Conservation (phyloP, 2,329 filamentous ascomycete genomes). For the Fusarium lyarnte region DNA sequence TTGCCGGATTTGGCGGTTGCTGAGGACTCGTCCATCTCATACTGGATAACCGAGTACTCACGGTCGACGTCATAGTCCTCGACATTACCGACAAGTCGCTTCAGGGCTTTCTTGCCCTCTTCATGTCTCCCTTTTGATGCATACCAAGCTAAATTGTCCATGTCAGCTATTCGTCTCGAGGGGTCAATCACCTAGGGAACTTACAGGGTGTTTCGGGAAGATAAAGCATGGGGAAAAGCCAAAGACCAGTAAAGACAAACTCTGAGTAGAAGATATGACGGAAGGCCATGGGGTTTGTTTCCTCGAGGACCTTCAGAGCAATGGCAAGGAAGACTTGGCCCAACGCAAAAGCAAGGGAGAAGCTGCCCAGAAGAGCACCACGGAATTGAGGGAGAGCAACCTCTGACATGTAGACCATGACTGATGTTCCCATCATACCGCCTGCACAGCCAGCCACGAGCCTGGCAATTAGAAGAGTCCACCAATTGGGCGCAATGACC, state of each 20-base stretch:
- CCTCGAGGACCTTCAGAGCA: neutral
- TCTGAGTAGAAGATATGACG: neutral
- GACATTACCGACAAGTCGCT: neutral
- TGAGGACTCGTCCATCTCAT: neutral
- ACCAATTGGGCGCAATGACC: neutral
- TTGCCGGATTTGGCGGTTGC: neutral
- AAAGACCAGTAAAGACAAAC: neutral
- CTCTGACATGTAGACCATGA: constrained; percentile 30
- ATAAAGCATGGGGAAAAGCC: neutral
- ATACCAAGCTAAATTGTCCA: neutral
- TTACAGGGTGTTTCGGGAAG: neutral
- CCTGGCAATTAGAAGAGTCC: neutral
- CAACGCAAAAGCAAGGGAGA: neutral
- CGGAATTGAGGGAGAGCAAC: constrained; percentile 3
- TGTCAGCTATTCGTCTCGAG: neutral
- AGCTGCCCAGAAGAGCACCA: constrained; percentile 8
- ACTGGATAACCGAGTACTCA: neutral
- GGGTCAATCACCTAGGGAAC: neutral
- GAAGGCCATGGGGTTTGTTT: neutral
- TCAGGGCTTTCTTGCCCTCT: neutral
- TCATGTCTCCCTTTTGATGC: neutral
- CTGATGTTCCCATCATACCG: constrained; percentile 20
- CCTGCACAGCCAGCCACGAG: constrained; percentile 6
- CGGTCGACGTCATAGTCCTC: neutral
- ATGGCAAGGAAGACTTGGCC: neutral